Evolutionary conservation across 75 land plant species (phyloP), one percentile per base, ranked within the genome.

Genomic region (Cunninghamia lanceolata): DNA sequence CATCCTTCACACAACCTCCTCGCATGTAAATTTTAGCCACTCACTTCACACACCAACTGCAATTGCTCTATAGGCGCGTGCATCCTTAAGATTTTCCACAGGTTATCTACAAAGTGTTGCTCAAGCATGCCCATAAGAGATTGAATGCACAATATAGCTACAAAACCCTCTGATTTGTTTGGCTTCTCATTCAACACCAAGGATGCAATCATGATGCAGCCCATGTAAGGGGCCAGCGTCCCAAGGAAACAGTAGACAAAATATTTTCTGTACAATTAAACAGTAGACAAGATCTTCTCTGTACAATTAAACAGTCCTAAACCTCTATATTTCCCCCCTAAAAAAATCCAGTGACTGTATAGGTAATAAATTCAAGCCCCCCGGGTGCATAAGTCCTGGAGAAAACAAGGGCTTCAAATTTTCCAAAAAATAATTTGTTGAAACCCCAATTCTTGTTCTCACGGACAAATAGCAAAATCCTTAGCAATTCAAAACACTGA

Each of bases 181-280:
- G 32, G 82, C n/a, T 45, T 80, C 82, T 8, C 82, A 80, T 80
- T n/a, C 82, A n/a, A 2, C 32, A 30, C 46, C 30, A 80, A 45
- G 47, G 32, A 80, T n/a, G 50, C 46, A 43, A 80, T 80, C 82
- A 80, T 80, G 82, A 13, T 80, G 52, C 82, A 80, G 82, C 82
- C 46, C 82, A 80, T 73, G 75, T 73, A 73, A 73, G 68, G 68
- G 68, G n/a, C 1, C n/a, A 63, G 9, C 28, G 54, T 63, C 28
- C 68, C 68, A 25, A 63, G 68, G 7, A 63, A 63, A 63, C 6
- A 28, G n/a, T 63, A 63, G n/a, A 63, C 68, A 63, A 63, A 63
- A 63, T n/a, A 8, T 63, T 25, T 63, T 14, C 54, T 53, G 54
- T 53, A 53, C 54, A 36, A 34, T 17, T 36, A 74, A 36, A 36